phyloP scores from a whole-genome alignment of 2,329 filamentous ascomycete genomes.

The Talaromyces marneffei region DNA sequence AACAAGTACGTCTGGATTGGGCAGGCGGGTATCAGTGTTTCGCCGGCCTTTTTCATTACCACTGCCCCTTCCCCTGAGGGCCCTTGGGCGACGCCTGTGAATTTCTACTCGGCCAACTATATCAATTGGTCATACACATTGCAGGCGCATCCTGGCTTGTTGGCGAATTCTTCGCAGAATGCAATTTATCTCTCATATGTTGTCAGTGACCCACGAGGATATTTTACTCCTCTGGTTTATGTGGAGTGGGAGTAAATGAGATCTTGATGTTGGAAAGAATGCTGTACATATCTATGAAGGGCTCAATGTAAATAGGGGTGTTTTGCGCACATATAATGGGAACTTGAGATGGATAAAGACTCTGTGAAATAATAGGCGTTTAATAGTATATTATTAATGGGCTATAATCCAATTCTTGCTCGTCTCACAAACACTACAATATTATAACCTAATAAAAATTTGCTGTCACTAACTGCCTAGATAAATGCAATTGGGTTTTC shows the following conservation, averaged over 20 bases:
- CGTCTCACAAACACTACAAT: not conserved
- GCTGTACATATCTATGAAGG: not conserved
- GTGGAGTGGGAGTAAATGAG: slow-evolving; percentile 11
- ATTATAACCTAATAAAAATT: not conserved
- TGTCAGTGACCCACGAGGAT: not conserved
- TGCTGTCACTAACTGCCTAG: not conserved
- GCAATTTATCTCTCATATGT: slow-evolving; percentile 9
- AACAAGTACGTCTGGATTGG: slow-evolving; percentile 29
- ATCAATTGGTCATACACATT: slow-evolving; percentile 12
- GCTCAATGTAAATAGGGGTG: not conserved
- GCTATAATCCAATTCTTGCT: not conserved
- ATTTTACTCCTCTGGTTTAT: slow-evolving; percentile 10
- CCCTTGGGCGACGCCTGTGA: slow-evolving; percentile 24
- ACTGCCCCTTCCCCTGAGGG: slow-evolving; percentile 26
- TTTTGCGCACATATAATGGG: not conserved
- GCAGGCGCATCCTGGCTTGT: slow-evolving; percentile 14
- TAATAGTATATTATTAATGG: no score
- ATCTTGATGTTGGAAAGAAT: not conserved
- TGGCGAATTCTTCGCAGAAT: slow-evolving; percentile 5
- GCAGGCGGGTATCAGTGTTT: slow-evolving; percentile 16
- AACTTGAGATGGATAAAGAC: not conserved
- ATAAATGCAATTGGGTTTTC: not conserved
- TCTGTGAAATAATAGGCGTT: no score
- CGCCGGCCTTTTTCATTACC: slow-evolving; percentile 21
- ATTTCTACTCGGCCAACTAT: slow-evolving; percentile 14